Base-by-base conservation (phyloP, 2,329 filamentous ascomycete genomes). In the Neonectria neomacrospora region DNA sequence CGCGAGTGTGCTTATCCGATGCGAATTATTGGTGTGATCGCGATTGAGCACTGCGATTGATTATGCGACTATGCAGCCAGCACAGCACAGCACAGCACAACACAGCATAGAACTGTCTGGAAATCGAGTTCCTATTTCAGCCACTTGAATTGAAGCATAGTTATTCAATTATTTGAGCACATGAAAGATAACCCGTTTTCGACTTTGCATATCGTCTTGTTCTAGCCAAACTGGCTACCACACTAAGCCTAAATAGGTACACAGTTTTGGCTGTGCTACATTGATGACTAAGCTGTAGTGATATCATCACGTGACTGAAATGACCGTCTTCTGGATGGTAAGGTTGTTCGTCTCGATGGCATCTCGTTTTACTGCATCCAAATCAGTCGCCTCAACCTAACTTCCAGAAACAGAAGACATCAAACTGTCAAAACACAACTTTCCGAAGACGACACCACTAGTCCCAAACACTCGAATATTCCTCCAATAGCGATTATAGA, bases 1-100 rank as follows among this genome's bases (percentile, higher is more conserved):
- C 58, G 56, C 30, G 53, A 23, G 44, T 47, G 39, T 26, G 12
- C 54, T 59, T 53, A 53, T 59, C 56, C 56, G 50, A 9, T 18
- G n/a, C 39, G 37, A 12, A n/a, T 37, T 16, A 6, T 2, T 8
- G 7, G 4, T 6, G 23, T 26, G 23, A 26, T 3, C 23, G 23
- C 3, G 23, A 3, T 26, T 26, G 3, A 3, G 3, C 23, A 26
- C 3, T 26, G 23, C 23, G 23, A 26, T 3, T 26, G 6, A 6
- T 6, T 26, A 26, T 26, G 23, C 23, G 23, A 6, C 6, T 6
- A 26, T 26, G 23, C 6, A 32, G 5, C 30, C 30, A 37, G 34
- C 14, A 26, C 23, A 3, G 3, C 23, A 26, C 6, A 26, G 23
- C 3, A 26, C 30, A 37, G 34, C 14, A 26, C 23, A 3, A 3